These are phyloP conservation scores for Eimeria necatrix DNA, from an alignment of 169 alveolate genomes.

Conservation along the genomic window DNA sequence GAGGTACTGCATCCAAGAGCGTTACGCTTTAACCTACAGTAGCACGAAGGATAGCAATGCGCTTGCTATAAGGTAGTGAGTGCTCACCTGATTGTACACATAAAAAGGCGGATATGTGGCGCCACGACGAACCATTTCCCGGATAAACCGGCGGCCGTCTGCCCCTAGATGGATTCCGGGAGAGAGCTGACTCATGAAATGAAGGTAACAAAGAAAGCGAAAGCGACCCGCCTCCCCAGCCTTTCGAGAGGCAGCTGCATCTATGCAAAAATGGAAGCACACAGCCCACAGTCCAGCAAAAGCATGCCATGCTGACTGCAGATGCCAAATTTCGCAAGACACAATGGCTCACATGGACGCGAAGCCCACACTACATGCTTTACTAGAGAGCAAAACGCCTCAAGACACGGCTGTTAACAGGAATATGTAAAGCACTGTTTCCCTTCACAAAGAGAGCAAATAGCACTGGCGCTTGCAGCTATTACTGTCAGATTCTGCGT, in stretches of 20 bases:
- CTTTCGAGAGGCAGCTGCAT: constrained; percentile 25
- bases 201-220: constrained; percentile 46
- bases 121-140: constrained; percentile 7
- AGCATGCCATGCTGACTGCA: not conserved
- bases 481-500: too few relatives aligned
- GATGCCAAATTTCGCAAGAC: not conserved
- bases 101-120: constrained; percentile 52
- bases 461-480: too few relatives aligned
- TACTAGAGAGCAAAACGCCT: too few relatives aligned
- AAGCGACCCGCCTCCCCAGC: constrained; percentile 14
- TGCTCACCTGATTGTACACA: constrained; percentile 28
- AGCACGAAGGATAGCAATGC: not conserved
- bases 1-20: too few relatives aligned
- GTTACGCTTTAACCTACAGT: not conserved
- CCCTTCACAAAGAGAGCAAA: too few relatives aligned
- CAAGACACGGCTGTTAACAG: too few relatives aligned
- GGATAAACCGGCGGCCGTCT: constrained; percentile 53
- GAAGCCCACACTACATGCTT: too few relatives aligned
- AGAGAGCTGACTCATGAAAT: not conserved
- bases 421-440: too few relatives aligned
- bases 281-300: not conserved
- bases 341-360: too few relatives aligned
- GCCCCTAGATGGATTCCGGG: not conserved
- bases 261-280: not conserved
- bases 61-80: not conserved